phyloP scores from a whole-genome alignment of 1,284 basidiomycete species.

The Exobasidium cylindrosporum region DNA sequence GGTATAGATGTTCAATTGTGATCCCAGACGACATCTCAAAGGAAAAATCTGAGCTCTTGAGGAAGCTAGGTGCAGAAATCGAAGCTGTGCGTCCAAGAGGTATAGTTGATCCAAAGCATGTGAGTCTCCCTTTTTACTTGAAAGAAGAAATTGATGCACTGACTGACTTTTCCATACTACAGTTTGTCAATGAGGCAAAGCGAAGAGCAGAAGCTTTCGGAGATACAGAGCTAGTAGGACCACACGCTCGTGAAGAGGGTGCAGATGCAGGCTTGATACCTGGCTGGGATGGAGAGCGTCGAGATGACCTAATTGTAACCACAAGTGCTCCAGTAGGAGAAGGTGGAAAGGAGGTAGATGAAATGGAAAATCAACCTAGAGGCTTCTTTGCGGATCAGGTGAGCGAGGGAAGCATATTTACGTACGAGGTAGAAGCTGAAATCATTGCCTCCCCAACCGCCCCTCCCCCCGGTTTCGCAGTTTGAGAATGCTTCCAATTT shows the following conservation, averaged over 20 bases:
- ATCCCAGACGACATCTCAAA: conserved; percentile 64
- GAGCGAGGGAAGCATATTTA: too few species aligned
- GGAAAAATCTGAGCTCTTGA: conserved; percentile 82
- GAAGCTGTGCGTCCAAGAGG: conserved; percentile 61
- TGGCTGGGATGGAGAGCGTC: conserved; percentile 18
- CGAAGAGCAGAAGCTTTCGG: conserved; percentile 41
- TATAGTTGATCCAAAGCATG: conserved; percentile 51
- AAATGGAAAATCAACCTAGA: conserved; percentile 30
- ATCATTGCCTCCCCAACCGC: not conserved
- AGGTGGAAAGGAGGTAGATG: conserved; percentile 25
- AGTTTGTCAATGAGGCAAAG: conserved; percentile 53
- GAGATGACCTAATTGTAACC: conserved; percentile 37
- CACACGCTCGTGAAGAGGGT: conserved; percentile 13
- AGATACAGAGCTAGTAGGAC: conserved; percentile 34
- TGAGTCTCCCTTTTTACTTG: conserved; percentile 12
- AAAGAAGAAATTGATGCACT: not conserved
- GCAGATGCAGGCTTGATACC: conserved; percentile 12
- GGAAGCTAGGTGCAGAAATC: conserved; percentile 80
- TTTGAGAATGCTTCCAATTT: conserved; percentile 81
- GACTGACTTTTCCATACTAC: not conserved
- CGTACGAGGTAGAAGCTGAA: too few species aligned
- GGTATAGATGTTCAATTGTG: conserved; percentile 53
- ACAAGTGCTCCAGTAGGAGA: conserved; percentile 16
- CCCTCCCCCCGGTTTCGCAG: conserved; percentile 10
- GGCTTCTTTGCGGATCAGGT: conserved; percentile 84